These are phyloP conservation scores for Fagopyrum homotropicum DNA, from an alignment of 148 eudicot species.

Conservation along the genomic window DNA sequence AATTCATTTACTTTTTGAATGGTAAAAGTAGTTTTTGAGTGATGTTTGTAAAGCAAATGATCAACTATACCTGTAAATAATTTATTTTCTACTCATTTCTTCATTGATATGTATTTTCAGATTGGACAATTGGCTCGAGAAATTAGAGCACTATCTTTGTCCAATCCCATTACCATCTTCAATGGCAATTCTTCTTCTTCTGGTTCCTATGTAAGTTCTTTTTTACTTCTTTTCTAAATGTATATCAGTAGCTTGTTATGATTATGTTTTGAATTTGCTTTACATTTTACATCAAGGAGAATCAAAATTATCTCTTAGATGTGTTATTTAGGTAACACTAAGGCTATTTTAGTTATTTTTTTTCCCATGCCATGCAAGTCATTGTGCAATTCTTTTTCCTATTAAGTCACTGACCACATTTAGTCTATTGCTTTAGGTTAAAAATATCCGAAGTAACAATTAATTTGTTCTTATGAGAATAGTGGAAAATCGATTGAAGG, in stretches of 20 bases:
- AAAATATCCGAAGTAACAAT: neutral
- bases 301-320: neutral
- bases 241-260: neutral
- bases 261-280: neutral
- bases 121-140: slow-evolving; percentile 83
- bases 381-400: neutral
- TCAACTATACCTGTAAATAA: neutral
- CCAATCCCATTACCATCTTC: slow-evolving; percentile 60
- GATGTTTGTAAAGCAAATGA: neutral
- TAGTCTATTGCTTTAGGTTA: neutral
- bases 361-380: neutral
- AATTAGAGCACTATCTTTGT: slow-evolving; percentile 59
- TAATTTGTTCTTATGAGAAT: neutral
- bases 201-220: slow-evolving; percentile 33
- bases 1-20: neutral
- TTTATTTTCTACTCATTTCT: neutral
- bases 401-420: neutral
- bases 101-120: slow-evolving; percentile 32
- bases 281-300: slow-evolving; percentile 5
- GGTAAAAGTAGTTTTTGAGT: neutral
- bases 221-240: neutral
- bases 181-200: slow-evolving; percentile 55
- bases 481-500: neutral
- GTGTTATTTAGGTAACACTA: neutral
- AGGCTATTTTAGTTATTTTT: neutral